phyloP scores from a whole-genome alignment of 164 flowering plant species.

The Macadamia tetraphylla region DNA sequence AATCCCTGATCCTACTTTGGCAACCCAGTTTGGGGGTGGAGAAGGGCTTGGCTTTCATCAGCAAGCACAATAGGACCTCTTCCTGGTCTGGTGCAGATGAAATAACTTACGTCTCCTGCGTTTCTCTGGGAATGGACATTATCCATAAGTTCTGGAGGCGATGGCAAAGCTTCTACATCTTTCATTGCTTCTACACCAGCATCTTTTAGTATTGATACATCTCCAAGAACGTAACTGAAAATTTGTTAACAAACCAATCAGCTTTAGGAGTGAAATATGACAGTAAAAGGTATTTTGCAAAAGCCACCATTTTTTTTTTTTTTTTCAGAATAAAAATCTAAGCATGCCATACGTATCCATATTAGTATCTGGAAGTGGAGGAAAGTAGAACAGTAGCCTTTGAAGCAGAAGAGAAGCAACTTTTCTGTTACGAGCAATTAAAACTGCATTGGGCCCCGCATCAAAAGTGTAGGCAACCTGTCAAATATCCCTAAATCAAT shows the following conservation, averaged over 20 bases:
- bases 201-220: conserved; percentile 74
- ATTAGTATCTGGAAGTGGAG: conserved; percentile 50
- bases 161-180: conserved; percentile 63
- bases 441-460: conserved; percentile 97
- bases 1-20: conserved; percentile 41
- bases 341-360: conserved; percentile 27
- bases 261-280: background rate
- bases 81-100: conserved; percentile 93
- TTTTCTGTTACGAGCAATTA: conserved; percentile 59
- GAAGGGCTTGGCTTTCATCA: conserved; percentile 62
- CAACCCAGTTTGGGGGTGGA: conserved; percentile 71
- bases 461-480: conserved; percentile 99
- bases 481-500: conserved; percentile 7
- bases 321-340: background rate
- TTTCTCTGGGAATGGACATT: conserved; percentile 32
- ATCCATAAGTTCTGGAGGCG: conserved; percentile 71
- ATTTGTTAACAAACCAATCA: conserved; percentile 2
- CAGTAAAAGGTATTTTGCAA: background rate
- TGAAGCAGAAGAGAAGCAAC: conserved; percentile 53
- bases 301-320: background rate
- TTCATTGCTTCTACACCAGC: conserved; percentile 54
- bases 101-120: conserved; percentile 76
- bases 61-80: conserved; percentile 68
- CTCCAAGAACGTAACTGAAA: conserved; percentile 78
- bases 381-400: conserved; percentile 58